Evolutionary conservation across 2,329 filamentous ascomycete species (phyloP).

Genomic region (Penicillium aurantiogriseum): DNA sequence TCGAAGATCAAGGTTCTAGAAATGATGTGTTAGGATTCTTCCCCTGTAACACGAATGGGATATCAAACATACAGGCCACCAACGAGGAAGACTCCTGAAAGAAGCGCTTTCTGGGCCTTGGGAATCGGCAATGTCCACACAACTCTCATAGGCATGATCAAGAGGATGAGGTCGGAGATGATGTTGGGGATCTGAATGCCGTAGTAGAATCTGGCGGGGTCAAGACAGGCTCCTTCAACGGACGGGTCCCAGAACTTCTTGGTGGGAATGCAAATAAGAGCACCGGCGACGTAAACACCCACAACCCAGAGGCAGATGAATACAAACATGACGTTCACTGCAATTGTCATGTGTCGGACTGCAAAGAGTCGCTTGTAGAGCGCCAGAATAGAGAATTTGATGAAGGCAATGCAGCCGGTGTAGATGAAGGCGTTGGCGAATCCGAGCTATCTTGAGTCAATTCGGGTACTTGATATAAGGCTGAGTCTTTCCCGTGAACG

Average conservation of each 20-base stretch:
- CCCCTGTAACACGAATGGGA: neutral
- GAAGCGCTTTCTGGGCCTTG: slow-evolving; percentile 23
- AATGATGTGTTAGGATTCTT: neutral
- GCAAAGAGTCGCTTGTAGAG: slow-evolving; percentile 32
- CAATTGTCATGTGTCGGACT: slow-evolving; percentile 20
- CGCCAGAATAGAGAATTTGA: slow-evolving; percentile 32
- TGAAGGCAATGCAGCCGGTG: slow-evolving; percentile 22
- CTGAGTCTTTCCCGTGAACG: neutral
- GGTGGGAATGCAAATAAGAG: slow-evolving; percentile 27
- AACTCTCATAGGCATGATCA: slow-evolving; percentile 28
- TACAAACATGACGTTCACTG: slow-evolving; percentile 19
- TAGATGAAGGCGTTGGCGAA: slow-evolving; percentile 33
- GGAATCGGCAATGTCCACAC: slow-evolving; percentile 30
- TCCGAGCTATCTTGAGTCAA: slow-evolving; percentile 22
- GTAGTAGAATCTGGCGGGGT: slow-evolving; percentile 29
- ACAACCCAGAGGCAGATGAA: slow-evolving; percentile 27
- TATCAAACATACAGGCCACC: slow-evolving; percentile 26
- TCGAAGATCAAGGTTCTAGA: slow-evolving; percentile 29
- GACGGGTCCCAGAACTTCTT: slow-evolving; percentile 28
- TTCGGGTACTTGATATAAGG: neutral
- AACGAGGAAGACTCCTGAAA: slow-evolving; percentile 31
- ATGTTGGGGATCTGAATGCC: slow-evolving; percentile 33
- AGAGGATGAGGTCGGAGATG: slow-evolving; percentile 28
- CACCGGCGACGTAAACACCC: slow-evolving; percentile 20
- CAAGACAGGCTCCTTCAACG: slow-evolving; percentile 27